These are phyloP conservation scores for Pseudogymnoascus sp. DNA, from an alignment of 2,329 filamentous ascomycete genomes.

Conservation along the genomic window DNA sequence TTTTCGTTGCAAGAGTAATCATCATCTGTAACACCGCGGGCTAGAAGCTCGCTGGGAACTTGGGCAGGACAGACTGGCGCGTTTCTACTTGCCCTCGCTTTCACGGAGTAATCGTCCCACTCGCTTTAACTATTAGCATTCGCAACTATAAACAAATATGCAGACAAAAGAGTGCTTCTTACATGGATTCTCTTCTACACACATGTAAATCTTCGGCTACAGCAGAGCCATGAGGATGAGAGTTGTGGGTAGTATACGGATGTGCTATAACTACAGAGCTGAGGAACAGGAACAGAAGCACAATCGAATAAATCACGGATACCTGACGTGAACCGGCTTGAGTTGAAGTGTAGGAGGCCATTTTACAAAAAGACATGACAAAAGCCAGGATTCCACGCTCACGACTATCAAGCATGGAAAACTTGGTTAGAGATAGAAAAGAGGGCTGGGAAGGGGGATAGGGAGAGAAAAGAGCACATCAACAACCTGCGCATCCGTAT, in stretches of 20 bases:
- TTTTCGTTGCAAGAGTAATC: constrained; percentile 17
- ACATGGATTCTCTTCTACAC: neutral
- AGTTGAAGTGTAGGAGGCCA: neutral
- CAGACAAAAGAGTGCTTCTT: neutral
- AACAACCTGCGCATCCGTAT: neutral
- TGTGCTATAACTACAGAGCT: neutral
- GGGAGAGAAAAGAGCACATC: neutral
- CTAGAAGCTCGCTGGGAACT: neutral
- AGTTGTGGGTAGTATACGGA: neutral
- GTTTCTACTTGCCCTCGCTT: neutral
- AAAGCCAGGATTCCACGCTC: neutral
- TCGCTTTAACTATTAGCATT: neutral
- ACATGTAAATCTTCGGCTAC: neutral
- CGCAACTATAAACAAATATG: neutral
- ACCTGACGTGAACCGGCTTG: neutral
- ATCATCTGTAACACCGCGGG: constrained; percentile 7
- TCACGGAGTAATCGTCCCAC: neutral
- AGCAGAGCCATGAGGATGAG: neutral
- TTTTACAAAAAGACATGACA: neutral
- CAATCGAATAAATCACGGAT: neutral
- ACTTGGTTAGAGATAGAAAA: neutral
- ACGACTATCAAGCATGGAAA: neutral
- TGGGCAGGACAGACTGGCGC: neutral
- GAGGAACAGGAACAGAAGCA: neutral
- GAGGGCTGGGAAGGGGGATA: neutral